A percentile compares a stretch with the other conserved stretches of the same genome.
Conservation (phyloP, 768 basidiomycete species). For the Arthromyces matolae region DNA sequence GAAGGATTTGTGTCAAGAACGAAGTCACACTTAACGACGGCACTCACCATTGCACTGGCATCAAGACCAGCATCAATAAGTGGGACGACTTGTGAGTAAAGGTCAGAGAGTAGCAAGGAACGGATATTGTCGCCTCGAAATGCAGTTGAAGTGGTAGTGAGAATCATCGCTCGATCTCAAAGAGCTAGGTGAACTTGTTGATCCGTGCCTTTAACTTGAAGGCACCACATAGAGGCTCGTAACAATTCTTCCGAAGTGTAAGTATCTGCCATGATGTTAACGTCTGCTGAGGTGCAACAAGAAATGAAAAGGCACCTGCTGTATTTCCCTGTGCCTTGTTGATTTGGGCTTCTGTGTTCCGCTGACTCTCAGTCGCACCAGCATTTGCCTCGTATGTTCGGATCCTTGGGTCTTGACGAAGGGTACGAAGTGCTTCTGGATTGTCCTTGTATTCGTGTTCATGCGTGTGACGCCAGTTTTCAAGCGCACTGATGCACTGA, state of each 20-base stretch:
- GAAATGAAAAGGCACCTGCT: conserved; percentile 4
- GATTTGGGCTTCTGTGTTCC: not conserved
- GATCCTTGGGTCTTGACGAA: not conserved
- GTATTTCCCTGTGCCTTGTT: conserved; percentile 7
- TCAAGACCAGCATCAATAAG: conserved; percentile 18
- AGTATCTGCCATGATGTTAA: conserved; percentile 17
- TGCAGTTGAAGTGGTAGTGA: conserved; percentile 23
- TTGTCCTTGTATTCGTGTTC: conserved; percentile 8
- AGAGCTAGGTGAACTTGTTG: conserved; percentile 12
- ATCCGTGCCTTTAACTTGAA: conserved; percentile 10
- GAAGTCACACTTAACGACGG: too few species aligned
- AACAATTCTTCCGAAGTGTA: conserved; percentile 23
- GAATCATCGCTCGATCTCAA: conserved; percentile 29
- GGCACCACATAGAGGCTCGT: conserved; percentile 18
- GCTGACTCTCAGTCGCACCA: conserved; percentile 1
- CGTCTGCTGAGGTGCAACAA: not conserved
- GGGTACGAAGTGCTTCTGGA: not conserved
- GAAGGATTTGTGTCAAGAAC: too few species aligned
- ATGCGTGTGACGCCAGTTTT: conserved; percentile 18
- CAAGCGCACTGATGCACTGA: conserved; percentile 27
- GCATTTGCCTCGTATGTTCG: not conserved
- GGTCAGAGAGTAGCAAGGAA: conserved; percentile 21
- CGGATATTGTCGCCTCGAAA: conserved; percentile 28
- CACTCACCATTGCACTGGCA: conserved; percentile 16
- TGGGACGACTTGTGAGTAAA: conserved; percentile 16